Base-by-base conservation (phyloP, 805 yeast species). In the Suhomyces kilbournensis region DNA sequence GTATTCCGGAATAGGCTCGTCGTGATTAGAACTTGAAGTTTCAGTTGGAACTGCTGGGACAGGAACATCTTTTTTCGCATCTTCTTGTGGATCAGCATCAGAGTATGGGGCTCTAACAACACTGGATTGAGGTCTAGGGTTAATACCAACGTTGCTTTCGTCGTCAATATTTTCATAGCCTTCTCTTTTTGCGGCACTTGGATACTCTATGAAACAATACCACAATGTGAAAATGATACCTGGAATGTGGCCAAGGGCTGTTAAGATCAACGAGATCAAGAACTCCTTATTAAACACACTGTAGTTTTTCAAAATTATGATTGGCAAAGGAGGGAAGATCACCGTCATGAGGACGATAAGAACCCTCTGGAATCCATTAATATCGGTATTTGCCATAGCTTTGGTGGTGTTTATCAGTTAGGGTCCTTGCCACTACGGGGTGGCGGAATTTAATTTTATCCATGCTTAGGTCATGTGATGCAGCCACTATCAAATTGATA, bases 271-370 rank as follows among this genome's bases (percentile, higher is more conserved):
- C 5, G 66, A 49, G 20, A 72, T 60, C 32, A 67, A 62, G 46
- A 72, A 68, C 54, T 71, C 75, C 57, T 66, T 67, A 53, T 71
- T 70, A 48, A 60, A 62, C 39, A 70, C 53, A n/a, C 68, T 57
- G 51, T 66, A 63, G 48, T 63, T 62, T 14, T 62, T 61, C 47
- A 70, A 53, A 12, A 74, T 56, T 47, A 66, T 67, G 25, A 74
- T 60, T 1, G 78, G 75, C 49, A 71, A 62, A 2, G 78, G 78
- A 14, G 79, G 78, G 30, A 74, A 50, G 8, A 72, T 55, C 19
- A 72, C 45, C 20, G 69, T 73, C 55, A 71, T 55, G 14, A 71
- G 43, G n/a, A 62, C 65, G 51, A 73, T 57, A 43, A 71, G 53
- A 26, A 63, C 44, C 49, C 53, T 62, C 50, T 70, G 67, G 7